Conservation (phyloP, 805 yeast genomes). For the Grigorovia yakushimaensis region DNA sequence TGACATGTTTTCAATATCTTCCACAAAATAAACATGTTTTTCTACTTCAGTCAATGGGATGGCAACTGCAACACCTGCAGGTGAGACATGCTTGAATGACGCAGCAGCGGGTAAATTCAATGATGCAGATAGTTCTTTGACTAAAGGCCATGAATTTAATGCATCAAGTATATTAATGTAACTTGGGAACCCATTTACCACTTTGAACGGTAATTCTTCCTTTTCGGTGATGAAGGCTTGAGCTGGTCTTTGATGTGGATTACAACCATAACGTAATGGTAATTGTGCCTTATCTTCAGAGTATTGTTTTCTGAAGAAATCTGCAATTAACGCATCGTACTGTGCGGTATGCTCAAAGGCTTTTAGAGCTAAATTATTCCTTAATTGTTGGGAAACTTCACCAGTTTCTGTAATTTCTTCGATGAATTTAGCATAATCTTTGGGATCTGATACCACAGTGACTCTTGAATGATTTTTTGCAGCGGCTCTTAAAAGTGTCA, state of each 20-base stretch:
- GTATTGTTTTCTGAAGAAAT: constrained; percentile 95
- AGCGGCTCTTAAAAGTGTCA: constrained; percentile 93
- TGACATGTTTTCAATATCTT: constrained; percentile 87
- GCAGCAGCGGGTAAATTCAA: constrained; percentile 97
- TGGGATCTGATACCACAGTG: constrained; percentile 89
- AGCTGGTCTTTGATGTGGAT: constrained; percentile 99
- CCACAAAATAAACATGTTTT: constrained; percentile 91
- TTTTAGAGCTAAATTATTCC: constrained; percentile 82
- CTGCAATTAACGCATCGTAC: constrained; percentile 91
- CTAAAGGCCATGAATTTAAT: constrained; percentile 96
- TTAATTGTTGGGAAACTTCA: constrained; percentile 59
- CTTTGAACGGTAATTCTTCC: constrained; percentile 85
- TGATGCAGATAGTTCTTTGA: constrained; percentile 89
- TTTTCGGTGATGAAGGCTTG: constrained; percentile 88
- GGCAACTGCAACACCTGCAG: constrained; percentile 98
- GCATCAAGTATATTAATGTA: constrained; percentile 96
- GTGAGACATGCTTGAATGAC: constrained; percentile 96
- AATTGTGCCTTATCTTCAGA: constrained; percentile 82
- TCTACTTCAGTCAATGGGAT: constrained; percentile 83
- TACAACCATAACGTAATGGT: constrained; percentile 95
- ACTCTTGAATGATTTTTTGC: constrained; percentile 98
- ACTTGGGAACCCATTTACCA: constrained; percentile 91
- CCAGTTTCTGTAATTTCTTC: constrained; percentile 64
- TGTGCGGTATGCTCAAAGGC: constrained; percentile 98
- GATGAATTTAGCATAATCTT: constrained; percentile 80